Evolutionary conservation across 2,329 filamentous ascomycete species (phyloP).

Genomic region (Colletotrichum ledebouriae): DNA sequence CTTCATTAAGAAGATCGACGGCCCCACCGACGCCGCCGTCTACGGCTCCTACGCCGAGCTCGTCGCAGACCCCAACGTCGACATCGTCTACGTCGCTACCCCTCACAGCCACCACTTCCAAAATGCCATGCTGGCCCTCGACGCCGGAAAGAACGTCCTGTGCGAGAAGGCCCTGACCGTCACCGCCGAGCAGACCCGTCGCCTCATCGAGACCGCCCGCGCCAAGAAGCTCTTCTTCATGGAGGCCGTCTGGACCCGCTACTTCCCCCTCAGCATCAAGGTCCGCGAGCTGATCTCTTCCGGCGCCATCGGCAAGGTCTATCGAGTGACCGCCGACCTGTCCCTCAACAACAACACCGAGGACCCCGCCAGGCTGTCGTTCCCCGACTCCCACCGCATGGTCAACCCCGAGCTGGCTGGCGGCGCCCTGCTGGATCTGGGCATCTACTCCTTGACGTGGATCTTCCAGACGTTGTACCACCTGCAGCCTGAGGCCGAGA

Average conservation of each 20-base stretch:
- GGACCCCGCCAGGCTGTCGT: conserved; percentile 70
- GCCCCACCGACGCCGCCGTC: conserved; percentile 75
- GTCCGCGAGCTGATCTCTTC: conserved; percentile 73
- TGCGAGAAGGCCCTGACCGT: conserved; percentile 94
- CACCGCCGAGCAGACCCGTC: conserved; percentile 81
- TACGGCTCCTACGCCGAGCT: conserved; percentile 89
- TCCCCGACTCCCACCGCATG: conserved; percentile 78
- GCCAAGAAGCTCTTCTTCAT: conserved; percentile 82
- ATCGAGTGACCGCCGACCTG: conserved; percentile 70
- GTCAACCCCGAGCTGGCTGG: conserved; percentile 86
- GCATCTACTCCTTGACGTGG: conserved; percentile 92
- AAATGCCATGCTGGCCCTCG: conserved; percentile 86
- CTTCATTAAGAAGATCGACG: conserved; percentile 79
- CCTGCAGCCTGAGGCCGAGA: conserved; percentile 75
- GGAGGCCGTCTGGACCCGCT: conserved; percentile 92
- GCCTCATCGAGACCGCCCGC: conserved; percentile 78
- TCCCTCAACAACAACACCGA: conserved; percentile 71
- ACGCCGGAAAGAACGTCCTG: conserved; percentile 88
- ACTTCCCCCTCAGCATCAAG: conserved; percentile 86
- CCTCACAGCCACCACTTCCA: conserved; percentile 95
- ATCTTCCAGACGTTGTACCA: conserved; percentile 91
- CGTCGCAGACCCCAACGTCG: conserved; percentile 81
- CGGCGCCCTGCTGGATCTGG: conserved; percentile 85
- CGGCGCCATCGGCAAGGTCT: conserved; percentile 71
- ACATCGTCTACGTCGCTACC: conserved; percentile 90